These are phyloP conservation scores for Pluteus cervinus DNA, from an alignment of 768 basidiomycete species.

Conservation along the genomic window DNA sequence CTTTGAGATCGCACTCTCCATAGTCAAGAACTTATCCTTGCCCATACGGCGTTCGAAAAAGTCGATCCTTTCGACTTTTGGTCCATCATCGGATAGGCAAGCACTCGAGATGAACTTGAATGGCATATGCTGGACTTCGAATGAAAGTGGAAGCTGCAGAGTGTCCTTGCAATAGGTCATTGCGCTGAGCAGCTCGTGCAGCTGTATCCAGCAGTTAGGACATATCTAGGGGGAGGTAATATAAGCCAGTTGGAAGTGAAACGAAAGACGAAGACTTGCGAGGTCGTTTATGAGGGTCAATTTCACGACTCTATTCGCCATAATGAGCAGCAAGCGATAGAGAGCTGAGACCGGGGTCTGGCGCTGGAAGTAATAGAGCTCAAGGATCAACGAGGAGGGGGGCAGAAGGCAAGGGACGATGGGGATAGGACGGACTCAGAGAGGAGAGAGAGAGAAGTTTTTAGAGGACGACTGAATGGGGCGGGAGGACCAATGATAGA, in stretches of 20 bases:
- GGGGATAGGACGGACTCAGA: slow-evolving; percentile 21
- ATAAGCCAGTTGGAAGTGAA: slow-evolving; percentile 4
- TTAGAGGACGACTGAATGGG: slow-evolving; percentile 14
- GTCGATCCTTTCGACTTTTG: slow-evolving; percentile 32
- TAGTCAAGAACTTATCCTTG: slow-evolving; percentile 36
- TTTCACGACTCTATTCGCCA: slow-evolving; percentile 39
- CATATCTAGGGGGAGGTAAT: slow-evolving; percentile 30
- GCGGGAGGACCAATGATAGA: slow-evolving; percentile 21
- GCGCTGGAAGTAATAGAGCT: not conserved
- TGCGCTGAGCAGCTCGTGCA: slow-evolving; percentile 47
- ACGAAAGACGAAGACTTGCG: slow-evolving; percentile 20
- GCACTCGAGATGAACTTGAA: slow-evolving; percentile 39
- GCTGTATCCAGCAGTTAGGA: slow-evolving; percentile 46
- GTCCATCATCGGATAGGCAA: slow-evolving; percentile 29
- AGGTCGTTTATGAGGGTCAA: slow-evolving; percentile 46
- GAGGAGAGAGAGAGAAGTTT: slow-evolving; percentile 16
- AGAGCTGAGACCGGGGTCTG: slow-evolving; percentile 3
- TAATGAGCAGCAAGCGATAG: slow-evolving; percentile 12
- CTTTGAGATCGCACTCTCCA: slow-evolving; percentile 38
- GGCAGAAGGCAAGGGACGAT: slow-evolving; percentile 17
- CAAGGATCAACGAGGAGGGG: slow-evolving; percentile 12
- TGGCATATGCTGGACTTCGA: slow-evolving; percentile 48
- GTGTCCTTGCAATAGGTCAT: slow-evolving; percentile 42
- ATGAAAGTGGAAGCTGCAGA: slow-evolving; percentile 39
- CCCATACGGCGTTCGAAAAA: slow-evolving; percentile 46